phyloP scores from a whole-genome alignment of 768 basidiomycete genomes.

The Mycena alexandri region DNA sequence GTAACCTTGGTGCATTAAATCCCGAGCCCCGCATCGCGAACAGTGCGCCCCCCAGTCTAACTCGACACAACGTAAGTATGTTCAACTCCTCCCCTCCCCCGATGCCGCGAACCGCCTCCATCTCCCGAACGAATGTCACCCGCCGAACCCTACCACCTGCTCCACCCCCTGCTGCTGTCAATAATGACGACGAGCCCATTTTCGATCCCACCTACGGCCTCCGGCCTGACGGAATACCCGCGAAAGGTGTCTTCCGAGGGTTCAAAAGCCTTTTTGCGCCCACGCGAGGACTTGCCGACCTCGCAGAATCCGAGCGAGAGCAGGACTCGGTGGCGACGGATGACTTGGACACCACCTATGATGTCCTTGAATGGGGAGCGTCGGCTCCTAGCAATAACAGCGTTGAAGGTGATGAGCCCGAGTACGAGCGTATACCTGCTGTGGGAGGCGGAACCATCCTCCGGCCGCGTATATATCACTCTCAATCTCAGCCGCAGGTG shows the following conservation, averaged over 20 bases:
- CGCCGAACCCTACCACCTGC: conserved; percentile 45
- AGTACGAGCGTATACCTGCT: conserved; percentile 92
- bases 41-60: conserved; percentile 36
- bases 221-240: conserved; percentile 90
- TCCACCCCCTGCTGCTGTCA: conserved; percentile 67
- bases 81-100: conserved; percentile 26
- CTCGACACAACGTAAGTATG: conserved; percentile 37
- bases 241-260: conserved; percentile 83
- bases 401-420: conserved; percentile 60
- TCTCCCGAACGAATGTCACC: conserved; percentile 32
- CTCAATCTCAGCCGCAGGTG: conserved; percentile 71
- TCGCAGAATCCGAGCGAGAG: conserved; percentile 74
- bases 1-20: conserved; percentile 25
- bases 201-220: conserved; percentile 98
- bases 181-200: conserved; percentile 44
- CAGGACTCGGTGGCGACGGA: conserved; percentile 55
- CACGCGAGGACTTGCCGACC: conserved; percentile 80
- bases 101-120: conserved; percentile 32
- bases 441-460: conserved; percentile 92
- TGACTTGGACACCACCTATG: conserved; percentile 63
- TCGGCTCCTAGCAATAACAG: conserved; percentile 53
- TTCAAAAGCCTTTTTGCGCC: conserved; percentile 82
- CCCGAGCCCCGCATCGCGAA: conserved; percentile 3
- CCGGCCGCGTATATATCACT: conserved; percentile 87
- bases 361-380: conserved; percentile 78